A percentile compares a stretch with the other conserved stretches of the same genome.
Conservation (phyloP, 2,329 filamentous ascomycete genomes). For the Penicillium sp. region DNA sequence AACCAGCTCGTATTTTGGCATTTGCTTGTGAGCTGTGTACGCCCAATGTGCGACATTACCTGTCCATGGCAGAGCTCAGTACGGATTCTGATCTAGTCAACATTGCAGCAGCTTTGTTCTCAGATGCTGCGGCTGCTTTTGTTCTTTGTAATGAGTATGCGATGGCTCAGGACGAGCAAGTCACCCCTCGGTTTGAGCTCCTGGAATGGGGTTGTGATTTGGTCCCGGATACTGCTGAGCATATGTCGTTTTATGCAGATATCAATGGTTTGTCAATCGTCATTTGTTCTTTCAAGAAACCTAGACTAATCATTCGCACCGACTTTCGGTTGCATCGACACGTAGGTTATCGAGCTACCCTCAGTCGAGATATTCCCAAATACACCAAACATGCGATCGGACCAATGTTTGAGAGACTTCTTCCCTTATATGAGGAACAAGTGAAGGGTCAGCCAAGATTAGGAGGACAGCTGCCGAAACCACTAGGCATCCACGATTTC, state of each 20-base stretch:
- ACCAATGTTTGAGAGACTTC: conserved; percentile 1
- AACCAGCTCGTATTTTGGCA: conserved; percentile 62
- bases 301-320: not conserved
- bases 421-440: not conserved
- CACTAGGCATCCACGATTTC: not conserved
- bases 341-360: not conserved
- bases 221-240: not conserved
- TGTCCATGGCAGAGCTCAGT: not conserved
- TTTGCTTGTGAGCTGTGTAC: conserved; percentile 47
- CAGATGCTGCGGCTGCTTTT: conserved; percentile 1
- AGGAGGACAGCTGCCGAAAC: not conserved
- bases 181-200: not conserved
- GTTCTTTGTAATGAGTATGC: conserved; percentile 3
- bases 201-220: not conserved
- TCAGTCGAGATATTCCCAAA: not conserved
- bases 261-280: not conserved
- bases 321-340: no score
- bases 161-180: not conserved
- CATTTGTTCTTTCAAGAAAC: not conserved
- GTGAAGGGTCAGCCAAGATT: not conserved
- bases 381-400: not conserved
- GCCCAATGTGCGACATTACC: not conserved
- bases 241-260: not conserved
- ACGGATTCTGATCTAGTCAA: not conserved
- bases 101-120: not conserved